Evolutionary conservation across 306 rosid species (phyloP).

Genomic region (Dalbergia cochinchinensis): DNA sequence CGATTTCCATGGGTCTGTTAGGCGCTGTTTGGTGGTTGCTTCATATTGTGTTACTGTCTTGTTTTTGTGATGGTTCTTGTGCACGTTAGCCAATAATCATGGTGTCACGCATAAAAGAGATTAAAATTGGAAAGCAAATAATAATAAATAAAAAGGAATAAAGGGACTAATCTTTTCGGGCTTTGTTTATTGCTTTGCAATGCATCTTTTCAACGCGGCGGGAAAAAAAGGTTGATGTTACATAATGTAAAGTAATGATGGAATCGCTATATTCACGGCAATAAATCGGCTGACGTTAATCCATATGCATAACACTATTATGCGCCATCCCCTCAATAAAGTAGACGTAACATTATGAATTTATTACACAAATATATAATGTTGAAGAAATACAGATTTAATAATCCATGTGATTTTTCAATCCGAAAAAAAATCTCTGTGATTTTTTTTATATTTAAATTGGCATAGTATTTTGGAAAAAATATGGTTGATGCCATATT

Average conservation of each 20-base stretch:
- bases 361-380: too few species aligned
- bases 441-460: too few species aligned
- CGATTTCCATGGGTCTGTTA: neutral
- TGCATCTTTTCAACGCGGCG: slow-evolving; percentile 37
- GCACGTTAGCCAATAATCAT: slow-evolving; percentile 9
- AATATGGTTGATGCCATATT: neutral
- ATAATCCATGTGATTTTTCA: neutral
- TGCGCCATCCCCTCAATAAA: neutral
- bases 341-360: neutral
- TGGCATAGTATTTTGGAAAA: neutral
- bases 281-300: slow-evolving; percentile 23
- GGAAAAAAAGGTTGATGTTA: slow-evolving; percentile 34
- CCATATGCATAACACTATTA: neutral
- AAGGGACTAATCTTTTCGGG: slow-evolving; percentile 20
- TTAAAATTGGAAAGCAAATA: neutral
- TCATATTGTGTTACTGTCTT: neutral
- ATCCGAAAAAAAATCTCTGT: too few species aligned
- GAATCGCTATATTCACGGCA: slow-evolving; percentile 37
- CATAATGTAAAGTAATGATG: neutral
- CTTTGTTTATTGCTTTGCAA: neutral
- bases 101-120: slow-evolving; percentile 22
- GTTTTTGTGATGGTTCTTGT: slow-evolving; percentile 14
- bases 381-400: too few species aligned
- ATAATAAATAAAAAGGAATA: neutral
- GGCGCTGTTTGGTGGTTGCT: neutral